Evolutionary conservation across 768 basidiomycete species (phyloP).

Genomic region (Russula virescens): DNA sequence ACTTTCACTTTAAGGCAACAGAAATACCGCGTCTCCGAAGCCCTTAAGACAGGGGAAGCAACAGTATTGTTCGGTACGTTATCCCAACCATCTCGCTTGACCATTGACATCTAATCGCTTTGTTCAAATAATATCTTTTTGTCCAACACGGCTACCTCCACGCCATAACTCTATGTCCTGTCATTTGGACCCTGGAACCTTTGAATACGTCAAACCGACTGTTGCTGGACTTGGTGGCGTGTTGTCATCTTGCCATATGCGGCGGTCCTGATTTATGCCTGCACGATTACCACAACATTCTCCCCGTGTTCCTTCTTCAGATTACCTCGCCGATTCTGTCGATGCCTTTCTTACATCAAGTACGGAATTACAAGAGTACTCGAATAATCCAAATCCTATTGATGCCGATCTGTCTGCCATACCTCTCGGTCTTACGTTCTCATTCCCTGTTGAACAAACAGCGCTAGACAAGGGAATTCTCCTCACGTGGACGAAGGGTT

Average conservation of each 20-base stretch:
- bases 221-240: too few relatives aligned
- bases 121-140: background rate
- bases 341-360: constrained; percentile 83
- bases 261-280: background rate
- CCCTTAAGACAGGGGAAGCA: constrained; percentile 90
- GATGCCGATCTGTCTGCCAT: constrained; percentile 37
- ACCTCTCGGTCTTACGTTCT: constrained; percentile 89
- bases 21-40: constrained; percentile 94
- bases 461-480: constrained; percentile 87
- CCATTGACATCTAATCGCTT: background rate
- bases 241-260: too few relatives aligned
- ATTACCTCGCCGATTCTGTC: constrained; percentile 96
- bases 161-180: background rate
- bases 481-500: constrained; percentile 95
- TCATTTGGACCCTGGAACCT: background rate
- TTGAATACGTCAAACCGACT: background rate
- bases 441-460: constrained; percentile 96
- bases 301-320: constrained; percentile 36
- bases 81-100: background rate
- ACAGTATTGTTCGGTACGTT: constrained; percentile 72
- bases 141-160: background rate
- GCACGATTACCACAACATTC: background rate
- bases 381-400: constrained; percentile 27
- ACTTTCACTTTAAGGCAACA: constrained; percentile 89
- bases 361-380: background rate